Base-by-base conservation (phyloP, 2,329 filamentous ascomycete genomes). In the Volutella citrinella region DNA sequence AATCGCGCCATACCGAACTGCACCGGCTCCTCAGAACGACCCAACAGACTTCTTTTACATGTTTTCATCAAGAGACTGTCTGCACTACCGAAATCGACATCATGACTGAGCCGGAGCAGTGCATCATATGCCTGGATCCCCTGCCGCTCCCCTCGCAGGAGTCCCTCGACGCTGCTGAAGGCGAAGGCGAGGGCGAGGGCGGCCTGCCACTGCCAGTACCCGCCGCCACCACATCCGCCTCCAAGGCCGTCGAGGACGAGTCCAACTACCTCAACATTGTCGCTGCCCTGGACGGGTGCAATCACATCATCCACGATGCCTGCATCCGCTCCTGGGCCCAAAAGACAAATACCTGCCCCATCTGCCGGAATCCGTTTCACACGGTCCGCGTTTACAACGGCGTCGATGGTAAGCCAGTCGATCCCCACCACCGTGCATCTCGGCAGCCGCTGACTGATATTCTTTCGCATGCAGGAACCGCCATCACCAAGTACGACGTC, bases 321-420 rank as follows among this genome's bases (percentile, higher is more conserved):
- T 98, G 93, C 63, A 75, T 98, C 49, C 84, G 85, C 52, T 87
- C 89, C 50, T 98, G 93, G 93, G 88, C 91, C 27, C 87, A 94
- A 65, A 85, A 94, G 61, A 91, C 93, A 45, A 98, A 97, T 65
- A 96, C 90, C 59, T 98, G 93, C 63, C 93, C 93, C 27, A 95
- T 98, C 62, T 98, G 93, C 66, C 86, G 93, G 49, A 85, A 87
- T 53, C 80, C 77, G 45, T 97, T 98, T 69, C 91, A 97, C 64
- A 69, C 84, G 52, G 90, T 98, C 48, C 81, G 93, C 59, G 81
- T 98, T 42, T 84, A 84, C 61, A 80, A 85, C 56, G 79, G 75
- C 49, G 67, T 89, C 54, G 85, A 87, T 72, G 87, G 88, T 93
- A 76, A 66, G 78, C 71, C 30, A 23, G 38, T 27, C 38, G 34